Evolutionary conservation across 495 filamentous ascomycete genomes (phyloP).

Genomic region (Hypoxylon rickii): DNA sequence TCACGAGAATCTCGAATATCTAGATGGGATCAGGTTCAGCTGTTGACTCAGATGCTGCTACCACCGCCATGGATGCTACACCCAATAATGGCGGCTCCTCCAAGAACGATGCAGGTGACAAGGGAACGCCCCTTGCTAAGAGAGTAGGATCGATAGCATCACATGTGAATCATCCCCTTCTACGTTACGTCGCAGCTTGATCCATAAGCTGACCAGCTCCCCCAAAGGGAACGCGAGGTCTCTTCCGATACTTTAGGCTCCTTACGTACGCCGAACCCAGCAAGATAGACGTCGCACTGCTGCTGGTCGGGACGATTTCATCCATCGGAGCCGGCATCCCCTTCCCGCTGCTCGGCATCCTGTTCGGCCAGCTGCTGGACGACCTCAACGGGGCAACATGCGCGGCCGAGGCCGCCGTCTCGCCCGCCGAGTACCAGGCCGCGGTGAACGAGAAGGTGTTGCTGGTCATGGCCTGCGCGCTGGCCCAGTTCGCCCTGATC

Average conservation of each 20-base stretch:
- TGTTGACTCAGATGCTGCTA: conserved; percentile 7
- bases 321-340: conserved; percentile 68
- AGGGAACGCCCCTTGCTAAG: conserved; percentile 1
- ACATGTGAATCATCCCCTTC: conserved; percentile 15
- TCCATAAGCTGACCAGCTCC: conserved; percentile 6
- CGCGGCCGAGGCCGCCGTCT: conserved; percentile 22
- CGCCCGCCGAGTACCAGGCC: conserved; percentile 40
- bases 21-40: conserved; percentile 12
- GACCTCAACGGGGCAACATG: conserved; percentile 66
- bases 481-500: conserved; percentile 65
- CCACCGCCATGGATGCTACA: too few relatives aligned
- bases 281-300: conserved; percentile 50
- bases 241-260: conserved; percentile 43
- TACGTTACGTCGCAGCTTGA: neutral
- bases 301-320: conserved; percentile 56
- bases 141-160: conserved; percentile 11
- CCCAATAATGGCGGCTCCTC: too few relatives aligned
- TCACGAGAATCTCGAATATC: neutral
- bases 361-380: conserved; percentile 71
- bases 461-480: conserved; percentile 64
- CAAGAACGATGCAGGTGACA: conserved; percentile 1
- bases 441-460: conserved; percentile 62
- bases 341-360: conserved; percentile 68
- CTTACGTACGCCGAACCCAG: conserved; percentile 45
- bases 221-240: conserved; percentile 13